Evolutionary conservation across 2,329 filamentous ascomycete species (phyloP).

Genomic region (Arachnomyces sp.): DNA sequence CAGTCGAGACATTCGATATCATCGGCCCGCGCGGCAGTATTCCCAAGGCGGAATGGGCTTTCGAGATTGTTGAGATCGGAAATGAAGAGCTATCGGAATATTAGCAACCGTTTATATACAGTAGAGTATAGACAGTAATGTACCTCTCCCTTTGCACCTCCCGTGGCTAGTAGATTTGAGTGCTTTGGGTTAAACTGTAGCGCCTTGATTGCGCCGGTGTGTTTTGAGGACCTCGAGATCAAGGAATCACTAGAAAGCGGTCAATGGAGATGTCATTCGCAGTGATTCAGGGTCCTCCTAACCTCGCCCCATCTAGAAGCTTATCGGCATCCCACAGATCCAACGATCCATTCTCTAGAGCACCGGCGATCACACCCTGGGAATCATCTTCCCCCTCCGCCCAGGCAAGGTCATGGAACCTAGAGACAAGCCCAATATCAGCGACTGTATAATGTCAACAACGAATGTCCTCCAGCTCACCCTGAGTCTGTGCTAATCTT

Average conservation of each 20-base stretch:
- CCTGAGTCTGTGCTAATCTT: slow-evolving; percentile 84
- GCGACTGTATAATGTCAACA: slow-evolving; percentile 59
- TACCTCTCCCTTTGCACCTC: slow-evolving; percentile 82
- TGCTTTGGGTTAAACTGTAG: slow-evolving; percentile 94
- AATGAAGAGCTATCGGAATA: slow-evolving; percentile 59
- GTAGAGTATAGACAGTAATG: slow-evolving; percentile 2
- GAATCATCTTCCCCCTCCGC: slow-evolving; percentile 71
- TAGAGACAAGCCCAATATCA: slow-evolving; percentile 29
- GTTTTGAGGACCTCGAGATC: slow-evolving; percentile 80
- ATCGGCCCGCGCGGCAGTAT: slow-evolving; percentile 78
- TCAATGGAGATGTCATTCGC: neutral
- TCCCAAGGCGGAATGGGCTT: slow-evolving; percentile 83
- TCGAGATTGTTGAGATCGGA: slow-evolving; percentile 87
- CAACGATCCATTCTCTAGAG: slow-evolving; percentile 86
- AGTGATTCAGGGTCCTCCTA: slow-evolving; percentile 15
- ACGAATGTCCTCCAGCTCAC: slow-evolving; percentile 67
- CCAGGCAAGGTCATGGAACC: slow-evolving; percentile 98
- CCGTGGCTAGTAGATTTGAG: slow-evolving; percentile 84
- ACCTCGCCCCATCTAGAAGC: slow-evolving; percentile 48
- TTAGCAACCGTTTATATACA: slow-evolving; percentile 8
- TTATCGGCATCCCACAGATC: slow-evolving; percentile 87
- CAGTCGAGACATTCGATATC: slow-evolving; percentile 95
- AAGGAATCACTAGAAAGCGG: slow-evolving; percentile 56
- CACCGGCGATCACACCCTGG: slow-evolving; percentile 86
- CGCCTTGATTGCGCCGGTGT: slow-evolving; percentile 85